phyloP scores from a whole-genome alignment of 2,329 filamentous ascomycete species.

The Verticillium zaregamsianum region DNA sequence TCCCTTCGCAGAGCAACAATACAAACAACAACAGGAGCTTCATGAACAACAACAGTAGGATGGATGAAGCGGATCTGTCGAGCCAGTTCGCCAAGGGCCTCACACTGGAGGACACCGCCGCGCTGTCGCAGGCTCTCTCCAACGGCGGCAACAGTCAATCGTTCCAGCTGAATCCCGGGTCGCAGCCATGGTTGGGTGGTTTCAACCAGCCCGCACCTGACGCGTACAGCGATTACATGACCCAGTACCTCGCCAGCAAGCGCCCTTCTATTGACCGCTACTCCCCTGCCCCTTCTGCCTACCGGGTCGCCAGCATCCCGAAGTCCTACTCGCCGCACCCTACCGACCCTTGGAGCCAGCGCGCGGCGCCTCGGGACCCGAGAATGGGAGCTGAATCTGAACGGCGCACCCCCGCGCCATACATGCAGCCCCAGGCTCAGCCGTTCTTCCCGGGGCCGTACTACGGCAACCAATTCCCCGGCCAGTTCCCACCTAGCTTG shows the following conservation, averaged over 20 bases:
- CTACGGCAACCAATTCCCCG: neutral
- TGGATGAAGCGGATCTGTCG: constrained; percentile 31
- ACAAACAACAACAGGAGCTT: constrained; percentile 24
- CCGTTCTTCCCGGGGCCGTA: neutral
- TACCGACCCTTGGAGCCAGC: constrained; percentile 26
- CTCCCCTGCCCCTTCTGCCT: constrained; percentile 28
- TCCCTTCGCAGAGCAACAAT: constrained; percentile 34
- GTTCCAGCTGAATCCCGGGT: constrained; percentile 44
- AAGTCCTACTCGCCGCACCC: constrained; percentile 17
- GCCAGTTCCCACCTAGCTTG: constrained; percentile 13
- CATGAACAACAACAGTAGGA: constrained; percentile 30
- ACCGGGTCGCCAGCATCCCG: constrained; percentile 25
- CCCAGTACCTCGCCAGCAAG: constrained; percentile 16
- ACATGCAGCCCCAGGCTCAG: neutral
- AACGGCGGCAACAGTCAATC: constrained; percentile 21
- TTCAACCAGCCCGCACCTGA: constrained; percentile 25
- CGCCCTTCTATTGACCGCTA: constrained; percentile 34
- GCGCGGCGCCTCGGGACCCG: constrained; percentile 23
- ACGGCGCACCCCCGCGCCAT: neutral
- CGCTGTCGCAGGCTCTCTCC: constrained; percentile 9
- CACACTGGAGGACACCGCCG: constrained; percentile 25
- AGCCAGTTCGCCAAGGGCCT: constrained; percentile 28
- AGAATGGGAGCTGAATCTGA: constrained; percentile 17
- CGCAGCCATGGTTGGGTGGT: constrained; percentile 40
- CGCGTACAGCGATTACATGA: constrained; percentile 24